A percentile compares a stretch with the other conserved stretches of the same genome.
These are phyloP conservation scores for Cyberlindnera maclurae DNA, from an alignment of 805 yeast species.

Conservation along the genomic window DNA sequence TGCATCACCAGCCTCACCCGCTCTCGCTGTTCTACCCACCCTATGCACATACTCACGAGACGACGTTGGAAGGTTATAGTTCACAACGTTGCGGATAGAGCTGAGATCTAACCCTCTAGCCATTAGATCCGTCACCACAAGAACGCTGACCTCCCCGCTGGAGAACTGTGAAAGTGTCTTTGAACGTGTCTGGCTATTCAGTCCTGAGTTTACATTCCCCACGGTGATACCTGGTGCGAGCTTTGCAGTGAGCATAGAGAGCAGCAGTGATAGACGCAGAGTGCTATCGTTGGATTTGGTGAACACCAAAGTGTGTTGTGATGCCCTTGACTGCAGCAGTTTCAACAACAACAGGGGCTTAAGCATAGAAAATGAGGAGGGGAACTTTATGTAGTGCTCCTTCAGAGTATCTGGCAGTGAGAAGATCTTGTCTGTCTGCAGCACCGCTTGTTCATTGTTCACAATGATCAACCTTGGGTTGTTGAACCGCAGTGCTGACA, in stretches of 20 bases:
- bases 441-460: constrained; percentile 39
- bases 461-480: constrained; percentile 72
- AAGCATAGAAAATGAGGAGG: constrained; percentile 34
- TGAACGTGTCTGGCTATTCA: constrained; percentile 44
- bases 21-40: constrained; percentile 96
- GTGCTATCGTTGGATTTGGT: constrained; percentile 81
- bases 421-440: constrained; percentile 47
- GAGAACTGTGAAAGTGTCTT: constrained; percentile 56
- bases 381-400: constrained; percentile 33
- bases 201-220: constrained; percentile 52
- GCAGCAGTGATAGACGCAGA: constrained; percentile 63
- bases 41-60: constrained; percentile 92
- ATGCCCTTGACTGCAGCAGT: constrained; percentile 32
- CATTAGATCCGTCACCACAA: constrained; percentile 82
- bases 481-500: constrained; percentile 61
- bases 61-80: constrained; percentile 86
- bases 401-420: constrained; percentile 48
- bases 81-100: constrained; percentile 66
- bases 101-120: constrained; percentile 91
- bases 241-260: constrained; percentile 34
- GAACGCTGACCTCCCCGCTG: constrained; percentile 41
- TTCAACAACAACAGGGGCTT: constrained; percentile 73
- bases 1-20: constrained; percentile 71
- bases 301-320: constrained; percentile 47
- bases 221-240: constrained; percentile 20